Conservation (phyloP, 2,329 filamentous ascomycete genomes). For the Neospermospora avenae region DNA sequence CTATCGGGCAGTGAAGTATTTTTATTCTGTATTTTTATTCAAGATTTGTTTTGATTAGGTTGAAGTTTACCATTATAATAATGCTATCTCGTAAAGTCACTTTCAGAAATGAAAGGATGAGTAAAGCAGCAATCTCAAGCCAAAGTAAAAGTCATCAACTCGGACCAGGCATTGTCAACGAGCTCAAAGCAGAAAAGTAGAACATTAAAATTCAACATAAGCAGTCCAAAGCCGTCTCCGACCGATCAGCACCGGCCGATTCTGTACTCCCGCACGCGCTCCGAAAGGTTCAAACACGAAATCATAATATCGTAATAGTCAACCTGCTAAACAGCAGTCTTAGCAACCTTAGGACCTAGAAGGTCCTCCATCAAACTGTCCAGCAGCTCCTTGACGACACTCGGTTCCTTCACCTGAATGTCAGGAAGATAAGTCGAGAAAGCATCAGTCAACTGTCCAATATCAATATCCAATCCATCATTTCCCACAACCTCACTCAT, state of each 20-base stretch:
- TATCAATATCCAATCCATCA: conserved; percentile 46
- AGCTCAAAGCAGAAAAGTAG: neutral
- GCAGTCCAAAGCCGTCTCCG: conserved; percentile 3
- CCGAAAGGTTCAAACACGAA: neutral
- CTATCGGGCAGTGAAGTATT: neutral
- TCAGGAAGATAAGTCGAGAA: conserved; percentile 36
- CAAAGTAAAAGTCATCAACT: neutral
- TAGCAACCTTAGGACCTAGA: conserved; percentile 24
- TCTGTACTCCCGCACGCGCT: conserved; percentile 11
- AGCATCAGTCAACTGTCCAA: conserved; percentile 47
- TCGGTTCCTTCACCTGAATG: conserved; percentile 31
- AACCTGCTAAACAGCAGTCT: conserved; percentile 5
- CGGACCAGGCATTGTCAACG: neutral
- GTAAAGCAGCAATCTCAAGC: neutral
- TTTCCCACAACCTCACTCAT: conserved; percentile 57
- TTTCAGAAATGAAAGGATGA: neutral
- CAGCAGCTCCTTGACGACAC: conserved; percentile 54
- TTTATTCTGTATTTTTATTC: neutral
- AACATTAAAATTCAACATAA: neutral
- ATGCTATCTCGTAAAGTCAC: neutral
- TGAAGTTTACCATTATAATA: neutral
- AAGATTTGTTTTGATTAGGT: neutral
- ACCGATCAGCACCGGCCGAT: conserved; percentile 14
- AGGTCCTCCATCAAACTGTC: conserved; percentile 54
- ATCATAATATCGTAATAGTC: neutral